Conservation (phyloP, 2,329 filamentous ascomycete genomes). For the Claviceps sp. region DNA sequence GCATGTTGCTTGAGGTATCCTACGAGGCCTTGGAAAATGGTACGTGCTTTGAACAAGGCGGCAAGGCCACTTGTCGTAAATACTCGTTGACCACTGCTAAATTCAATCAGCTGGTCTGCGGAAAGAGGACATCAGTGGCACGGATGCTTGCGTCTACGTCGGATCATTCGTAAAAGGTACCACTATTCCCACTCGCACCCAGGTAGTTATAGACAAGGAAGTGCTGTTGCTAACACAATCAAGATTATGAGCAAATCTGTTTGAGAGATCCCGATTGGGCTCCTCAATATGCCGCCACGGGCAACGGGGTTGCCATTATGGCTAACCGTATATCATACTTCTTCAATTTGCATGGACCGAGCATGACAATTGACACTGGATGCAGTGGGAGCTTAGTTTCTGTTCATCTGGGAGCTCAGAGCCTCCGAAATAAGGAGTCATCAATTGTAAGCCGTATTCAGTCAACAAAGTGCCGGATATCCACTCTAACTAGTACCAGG, state of each 20-base stretch:
- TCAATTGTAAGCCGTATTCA: constrained; percentile 19
- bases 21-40: constrained; percentile 39
- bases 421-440: constrained; percentile 31
- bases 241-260: constrained; percentile 38
- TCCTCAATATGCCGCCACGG: constrained; percentile 38
- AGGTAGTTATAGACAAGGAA: background rate
- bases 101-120: constrained; percentile 26
- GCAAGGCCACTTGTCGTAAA: background rate
- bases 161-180: constrained; percentile 37
- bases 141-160: constrained; percentile 33
- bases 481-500: constrained; percentile 14
- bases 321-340: constrained; percentile 43
- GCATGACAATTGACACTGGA: constrained; percentile 45
- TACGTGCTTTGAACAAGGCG: constrained; percentile 9
- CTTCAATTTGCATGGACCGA: constrained; percentile 41
- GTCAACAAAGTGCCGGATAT: background rate
- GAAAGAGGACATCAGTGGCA: constrained; percentile 29
- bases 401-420: constrained; percentile 39
- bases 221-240: background rate
- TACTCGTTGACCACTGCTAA: background rate
- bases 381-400: constrained; percentile 43
- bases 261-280: constrained; percentile 35
- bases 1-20: constrained; percentile 36
- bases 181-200: background rate
- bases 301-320: constrained; percentile 38